Percentiles rank a stretch among this genome's conserved stretches.
Evolutionary conservation across 768 basidiomycete genomes (phyloP).

Genomic region (Heimioporus sp.): DNA sequence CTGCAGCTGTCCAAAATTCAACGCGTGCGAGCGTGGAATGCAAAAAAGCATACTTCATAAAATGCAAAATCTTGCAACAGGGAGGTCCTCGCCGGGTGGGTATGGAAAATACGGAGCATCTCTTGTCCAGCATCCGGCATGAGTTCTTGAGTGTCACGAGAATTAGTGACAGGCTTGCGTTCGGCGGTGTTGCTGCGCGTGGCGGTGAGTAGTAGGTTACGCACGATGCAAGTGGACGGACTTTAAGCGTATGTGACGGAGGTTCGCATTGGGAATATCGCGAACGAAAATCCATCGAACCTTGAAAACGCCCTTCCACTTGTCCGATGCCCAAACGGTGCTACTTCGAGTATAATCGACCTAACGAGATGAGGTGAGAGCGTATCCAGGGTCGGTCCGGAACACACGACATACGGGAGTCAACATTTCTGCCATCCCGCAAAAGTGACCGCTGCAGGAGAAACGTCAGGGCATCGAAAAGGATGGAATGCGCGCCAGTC

Average conservation of each 20-base stretch:
- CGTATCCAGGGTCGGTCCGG: not conserved
- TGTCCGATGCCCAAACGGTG: slow-evolving; percentile 98
- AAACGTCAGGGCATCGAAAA: slow-evolving; percentile 8
- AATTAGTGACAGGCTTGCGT: slow-evolving; percentile 97
- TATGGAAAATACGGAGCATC: slow-evolving; percentile 93
- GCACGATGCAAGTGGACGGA: slow-evolving; percentile 27
- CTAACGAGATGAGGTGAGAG: slow-evolving; percentile 28
- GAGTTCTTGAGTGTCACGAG: slow-evolving; percentile 95
- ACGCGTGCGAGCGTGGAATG: not conserved
- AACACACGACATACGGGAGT: slow-evolving; percentile 61
- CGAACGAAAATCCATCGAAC: slow-evolving; percentile 97
- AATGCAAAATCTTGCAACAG: slow-evolving; percentile 91
- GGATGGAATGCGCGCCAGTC: slow-evolving; percentile 2
- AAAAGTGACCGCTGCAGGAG: slow-evolving; percentile 84
- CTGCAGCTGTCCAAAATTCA: slow-evolving; percentile 56
- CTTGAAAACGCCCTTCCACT: slow-evolving; percentile 99
- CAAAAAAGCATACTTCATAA: slow-evolving; percentile 63
- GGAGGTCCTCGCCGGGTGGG: slow-evolving; percentile 90
- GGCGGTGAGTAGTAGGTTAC: slow-evolving; percentile 11
- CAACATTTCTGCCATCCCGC: slow-evolving; percentile 98
- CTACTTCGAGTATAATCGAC: slow-evolving; percentile 94
- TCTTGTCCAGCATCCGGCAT: slow-evolving; percentile 95
- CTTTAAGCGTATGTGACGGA: slow-evolving; percentile 89
- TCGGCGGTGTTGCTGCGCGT: slow-evolving; percentile 87
- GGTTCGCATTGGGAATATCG: slow-evolving; percentile 87